Evolutionary conservation across 768 basidiomycete genomes (phyloP).

Genomic region (Mycena pura): DNA sequence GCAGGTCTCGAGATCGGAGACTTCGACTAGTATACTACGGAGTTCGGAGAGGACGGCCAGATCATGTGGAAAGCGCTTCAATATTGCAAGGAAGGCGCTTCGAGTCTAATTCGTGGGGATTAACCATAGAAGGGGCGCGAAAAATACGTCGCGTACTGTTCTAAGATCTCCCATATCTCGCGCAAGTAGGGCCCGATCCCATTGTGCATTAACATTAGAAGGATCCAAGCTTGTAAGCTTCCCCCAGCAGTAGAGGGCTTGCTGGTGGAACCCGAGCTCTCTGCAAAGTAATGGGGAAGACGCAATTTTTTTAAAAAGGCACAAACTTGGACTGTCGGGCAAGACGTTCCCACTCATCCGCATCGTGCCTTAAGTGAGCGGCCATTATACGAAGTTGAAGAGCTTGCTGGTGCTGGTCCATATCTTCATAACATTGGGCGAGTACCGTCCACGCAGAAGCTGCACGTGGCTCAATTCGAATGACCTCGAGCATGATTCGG

Average conservation of each 20-base stretch:
- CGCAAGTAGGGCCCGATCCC: conserved; percentile 87
- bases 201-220: conserved; percentile 84
- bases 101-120: conserved; percentile 50
- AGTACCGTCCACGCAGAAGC: conserved; percentile 87
- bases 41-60: conserved; percentile 82
- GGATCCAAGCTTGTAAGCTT: conserved; percentile 84
- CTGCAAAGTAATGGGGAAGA: conserved; percentile 40
- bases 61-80: conserved; percentile 82
- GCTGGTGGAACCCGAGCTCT: conserved; percentile 75
- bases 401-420: conserved; percentile 71
- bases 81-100: conserved; percentile 70
- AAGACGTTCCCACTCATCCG: conserved; percentile 86
- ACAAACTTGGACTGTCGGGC: conserved; percentile 76
- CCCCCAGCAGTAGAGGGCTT: conserved; percentile 90
- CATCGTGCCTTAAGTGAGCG: conserved; percentile 84
- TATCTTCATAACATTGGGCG: conserved; percentile 81
- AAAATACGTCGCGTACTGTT: conserved; percentile 52
- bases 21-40: conserved; percentile 77
- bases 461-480: conserved; percentile 90
- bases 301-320: background rate
- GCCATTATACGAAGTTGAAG: conserved; percentile 89
- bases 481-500: conserved; percentile 87
- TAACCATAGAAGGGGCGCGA: background rate
- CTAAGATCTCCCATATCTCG: conserved; percentile 76
- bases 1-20: conserved; percentile 71